Conservation (phyloP, 2,329 filamentous ascomycete species). For the Fusarium chlamydosporum region DNA sequence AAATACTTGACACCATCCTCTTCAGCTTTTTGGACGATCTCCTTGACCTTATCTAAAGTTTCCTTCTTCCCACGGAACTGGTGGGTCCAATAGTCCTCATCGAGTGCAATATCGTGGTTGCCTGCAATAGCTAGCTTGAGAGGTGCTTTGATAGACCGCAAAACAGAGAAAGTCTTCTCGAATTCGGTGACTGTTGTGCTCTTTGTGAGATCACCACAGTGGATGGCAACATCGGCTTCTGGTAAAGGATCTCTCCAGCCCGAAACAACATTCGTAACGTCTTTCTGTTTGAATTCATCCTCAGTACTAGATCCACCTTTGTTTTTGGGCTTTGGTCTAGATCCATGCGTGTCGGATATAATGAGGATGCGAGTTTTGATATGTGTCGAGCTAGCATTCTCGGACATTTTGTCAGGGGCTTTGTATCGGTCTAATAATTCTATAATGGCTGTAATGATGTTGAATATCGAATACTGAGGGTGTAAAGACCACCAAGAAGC, state of each 20-base stretch:
- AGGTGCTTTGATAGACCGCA: slow-evolving; percentile 61
- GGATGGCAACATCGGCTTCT: slow-evolving; percentile 63
- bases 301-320: slow-evolving; percentile 39
- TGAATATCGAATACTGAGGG: background rate
- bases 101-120: slow-evolving; percentile 66
- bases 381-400: slow-evolving; percentile 11
- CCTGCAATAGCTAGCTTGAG: slow-evolving; percentile 69
- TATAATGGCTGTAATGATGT: background rate
- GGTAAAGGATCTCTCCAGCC: slow-evolving; percentile 53
- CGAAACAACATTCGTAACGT: slow-evolving; percentile 36
- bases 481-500: background rate
- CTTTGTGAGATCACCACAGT: slow-evolving; percentile 67
- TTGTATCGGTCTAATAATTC: background rate
- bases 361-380: slow-evolving; percentile 58
- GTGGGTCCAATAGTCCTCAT: slow-evolving; percentile 48
- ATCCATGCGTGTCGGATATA: slow-evolving; percentile 58
- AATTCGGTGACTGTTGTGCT: slow-evolving; percentile 60
- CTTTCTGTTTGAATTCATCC: slow-evolving; percentile 44
- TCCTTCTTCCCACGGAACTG: slow-evolving; percentile 10
- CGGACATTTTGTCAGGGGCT: slow-evolving; percentile 20
- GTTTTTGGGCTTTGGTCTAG: slow-evolving; percentile 34
- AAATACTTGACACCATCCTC: slow-evolving; percentile 62
- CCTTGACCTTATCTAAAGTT: slow-evolving; percentile 54
- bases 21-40: slow-evolving; percentile 58
- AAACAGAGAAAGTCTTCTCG: slow-evolving; percentile 57